Evolutionary conservation across 192 early-diverging fungal genomes (phyloP).

Genomic region (Entomortierella beljakovae): DNA sequence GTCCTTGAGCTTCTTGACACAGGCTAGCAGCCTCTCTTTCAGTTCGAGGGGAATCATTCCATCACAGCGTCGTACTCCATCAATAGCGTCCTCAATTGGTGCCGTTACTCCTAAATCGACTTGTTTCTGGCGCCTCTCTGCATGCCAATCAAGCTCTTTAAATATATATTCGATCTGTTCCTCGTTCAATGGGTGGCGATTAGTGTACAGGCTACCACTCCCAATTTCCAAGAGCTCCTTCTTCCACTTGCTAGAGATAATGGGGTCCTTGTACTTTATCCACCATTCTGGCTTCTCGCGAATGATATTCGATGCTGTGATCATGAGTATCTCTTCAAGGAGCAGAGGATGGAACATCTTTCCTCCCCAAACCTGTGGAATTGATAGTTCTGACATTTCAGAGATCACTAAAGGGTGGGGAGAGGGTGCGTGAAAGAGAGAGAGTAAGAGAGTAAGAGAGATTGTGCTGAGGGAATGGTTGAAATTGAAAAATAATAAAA

Average conservation of each 20-base stretch:
- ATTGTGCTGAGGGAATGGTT: too few species aligned
- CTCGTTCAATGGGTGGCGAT: slow-evolving; percentile 30
- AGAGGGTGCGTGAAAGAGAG: too few species aligned
- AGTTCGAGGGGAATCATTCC: slow-evolving; percentile 40
- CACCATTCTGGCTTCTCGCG: slow-evolving; percentile 56
- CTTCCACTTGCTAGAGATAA: slow-evolving; percentile 18
- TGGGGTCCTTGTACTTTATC: slow-evolving; percentile 40
- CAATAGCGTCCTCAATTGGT: slow-evolving; percentile 11
- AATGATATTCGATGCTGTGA: slow-evolving; percentile 31
- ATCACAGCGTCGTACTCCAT: slow-evolving; percentile 34
- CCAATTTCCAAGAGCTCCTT: slow-evolving; percentile 15
- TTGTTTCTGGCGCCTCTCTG: slow-evolving; percentile 50
- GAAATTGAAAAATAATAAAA: too few species aligned
- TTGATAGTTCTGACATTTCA: too few species aligned
- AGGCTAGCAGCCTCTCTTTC: slow-evolving; percentile 25
- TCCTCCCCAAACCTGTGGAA: too few species aligned
- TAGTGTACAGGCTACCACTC: neutral
- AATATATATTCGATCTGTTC: slow-evolving; percentile 58
- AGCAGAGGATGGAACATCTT: too few species aligned
- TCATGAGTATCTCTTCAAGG: slow-evolving; percentile 16
- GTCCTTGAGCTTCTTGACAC: slow-evolving; percentile 49
- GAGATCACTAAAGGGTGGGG: too few species aligned
- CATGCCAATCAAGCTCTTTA: slow-evolving; percentile 57
- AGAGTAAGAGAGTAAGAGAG: too few species aligned
- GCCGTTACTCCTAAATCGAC: neutral